Percentiles rank a stretch among this genome's conserved stretches.
Conservation (phyloP, 2,329 filamentous ascomycete genomes). For the Didymella pinodella region DNA sequence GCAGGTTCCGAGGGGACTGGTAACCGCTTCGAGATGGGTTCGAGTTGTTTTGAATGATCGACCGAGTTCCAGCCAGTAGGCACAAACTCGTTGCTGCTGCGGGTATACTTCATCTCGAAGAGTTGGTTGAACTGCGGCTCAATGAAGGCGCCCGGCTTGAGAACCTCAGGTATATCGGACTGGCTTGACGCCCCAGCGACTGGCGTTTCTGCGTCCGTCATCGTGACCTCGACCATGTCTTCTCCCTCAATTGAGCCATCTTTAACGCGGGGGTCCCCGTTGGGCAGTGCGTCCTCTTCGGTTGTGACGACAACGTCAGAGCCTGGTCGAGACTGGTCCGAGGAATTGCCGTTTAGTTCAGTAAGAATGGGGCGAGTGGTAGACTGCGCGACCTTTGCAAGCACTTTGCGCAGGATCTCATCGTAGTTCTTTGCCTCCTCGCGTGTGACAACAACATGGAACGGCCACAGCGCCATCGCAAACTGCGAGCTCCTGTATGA, state of each 20-base stretch:
- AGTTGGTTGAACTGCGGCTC: slow-evolving; percentile 68
- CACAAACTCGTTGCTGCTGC: slow-evolving; percentile 62
- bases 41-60: slow-evolving; percentile 66
- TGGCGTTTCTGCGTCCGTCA: slow-evolving; percentile 67
- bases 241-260: slow-evolving; percentile 85
- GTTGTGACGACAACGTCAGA: slow-evolving; percentile 74
- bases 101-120: slow-evolving; percentile 77
- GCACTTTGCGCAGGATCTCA: slow-evolving; percentile 77
- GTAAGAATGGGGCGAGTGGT: slow-evolving; percentile 73
- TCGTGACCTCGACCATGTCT: slow-evolving; percentile 89
- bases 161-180: slow-evolving; percentile 53
- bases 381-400: slow-evolving; percentile 77
- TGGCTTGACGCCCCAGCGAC: slow-evolving; percentile 26
- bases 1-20: slow-evolving; percentile 42
- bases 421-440: slow-evolving; percentile 76
- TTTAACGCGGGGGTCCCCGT: slow-evolving; percentile 73
- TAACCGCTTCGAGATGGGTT: slow-evolving; percentile 61
- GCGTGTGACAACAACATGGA: slow-evolving; percentile 77
- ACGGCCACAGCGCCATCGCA: slow-evolving; percentile 58
- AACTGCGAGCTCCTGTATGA: slow-evolving; percentile 39
- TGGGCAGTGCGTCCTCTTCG: slow-evolving; percentile 69
- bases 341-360: slow-evolving; percentile 59
- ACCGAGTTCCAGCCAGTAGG: slow-evolving; percentile 74
- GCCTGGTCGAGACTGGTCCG: slow-evolving; percentile 62
- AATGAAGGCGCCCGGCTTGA: slow-evolving; percentile 65